A percentile compares a stretch with the other conserved stretches of the same genome.
phyloP scores from a whole-genome alignment of 225 moss, liverwort and hornwort genomes.

The Antitrichia curtipendula region DNA sequence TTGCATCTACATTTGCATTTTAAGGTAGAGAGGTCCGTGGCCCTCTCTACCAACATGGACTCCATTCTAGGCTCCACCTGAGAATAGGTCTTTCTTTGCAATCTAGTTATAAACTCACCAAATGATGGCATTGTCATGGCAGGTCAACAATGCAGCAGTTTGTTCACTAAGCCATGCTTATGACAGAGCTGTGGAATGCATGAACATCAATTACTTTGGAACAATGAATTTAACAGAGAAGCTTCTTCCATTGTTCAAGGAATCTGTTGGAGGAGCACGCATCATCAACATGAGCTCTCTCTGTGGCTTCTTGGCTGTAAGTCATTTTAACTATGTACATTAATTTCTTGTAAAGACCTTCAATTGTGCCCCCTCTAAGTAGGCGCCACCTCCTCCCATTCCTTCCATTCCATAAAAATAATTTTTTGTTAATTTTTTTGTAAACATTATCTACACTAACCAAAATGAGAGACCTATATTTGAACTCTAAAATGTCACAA shows the following conservation, averaged over 20 bases:
- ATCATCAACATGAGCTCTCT: background rate
- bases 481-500: too few relatives aligned
- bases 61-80: background rate
- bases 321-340: too few relatives aligned
- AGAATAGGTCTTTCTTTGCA: background rate
- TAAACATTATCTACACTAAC: too few relatives aligned
- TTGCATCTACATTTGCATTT: background rate
- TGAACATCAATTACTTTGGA: background rate
- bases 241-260: background rate
- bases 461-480: too few relatives aligned
- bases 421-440: too few relatives aligned
- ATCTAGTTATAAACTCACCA: background rate
- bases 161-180: background rate
- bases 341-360: background rate
- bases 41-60: background rate
- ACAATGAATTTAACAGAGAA: background rate
- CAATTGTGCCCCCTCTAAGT: fast-evolving
- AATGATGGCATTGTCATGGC: background rate
- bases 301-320: background rate
- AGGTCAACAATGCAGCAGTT: background rate
- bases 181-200: background rate
- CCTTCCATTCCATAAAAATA: fast-evolving
- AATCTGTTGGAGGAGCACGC: fast-evolving
- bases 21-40: background rate
- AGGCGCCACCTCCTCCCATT: fast-evolving